Base-by-base conservation (phyloP, 148 eudicot genomes). In the Talinum fruticosum region DNA sequence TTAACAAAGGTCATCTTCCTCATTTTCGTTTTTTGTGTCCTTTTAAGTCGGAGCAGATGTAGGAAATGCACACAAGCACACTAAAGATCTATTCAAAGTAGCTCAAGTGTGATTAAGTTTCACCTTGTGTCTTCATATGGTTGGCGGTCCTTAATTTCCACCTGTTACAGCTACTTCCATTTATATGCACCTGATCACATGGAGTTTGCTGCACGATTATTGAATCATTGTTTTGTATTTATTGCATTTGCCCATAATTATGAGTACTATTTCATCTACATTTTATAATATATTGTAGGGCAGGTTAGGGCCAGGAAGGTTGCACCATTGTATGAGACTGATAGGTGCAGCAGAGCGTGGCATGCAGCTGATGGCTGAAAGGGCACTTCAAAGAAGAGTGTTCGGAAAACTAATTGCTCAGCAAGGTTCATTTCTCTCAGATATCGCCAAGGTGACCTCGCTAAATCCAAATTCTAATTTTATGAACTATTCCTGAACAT, bases 261-360 rank as follows among this genome's bases (percentile, higher is more conserved):
- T 68, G 14, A 68, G 32, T 69, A 69, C 1, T 69, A 15, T 38
- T 24, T 41, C 45, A 23, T 1, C 24, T 7, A 41, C 38, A 62
- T 72, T 41, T 1, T 19, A 45, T 45, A 4, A 47, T 26, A 28
- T 64, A 57, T 64, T 79, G 47, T 84, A 96, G 99, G 99, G 99
- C 35, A 89, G 99, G 88, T 78, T 96, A 81, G 99, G 99, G 66
- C 99, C 98, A 47, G 99, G 99, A 81, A 91, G 98, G 86, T 72
- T 93, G 84, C 98, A 93, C 84, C 99, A 96, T 83, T 96, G 99
- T 87, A 88, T 96, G 99, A 89, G 99, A 86, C 79, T 90, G 71
- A 78, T 96, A 70, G 99, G 97, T 47, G 93, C 97, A 10, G 99
- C 99, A 49, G 97, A 96, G 85, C 97, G 99, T 72, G 98, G 95